These are phyloP conservation scores for Leccinum subtestaceum DNA, from an alignment of 768 basidiomycete genomes.

Conservation along the genomic window DNA sequence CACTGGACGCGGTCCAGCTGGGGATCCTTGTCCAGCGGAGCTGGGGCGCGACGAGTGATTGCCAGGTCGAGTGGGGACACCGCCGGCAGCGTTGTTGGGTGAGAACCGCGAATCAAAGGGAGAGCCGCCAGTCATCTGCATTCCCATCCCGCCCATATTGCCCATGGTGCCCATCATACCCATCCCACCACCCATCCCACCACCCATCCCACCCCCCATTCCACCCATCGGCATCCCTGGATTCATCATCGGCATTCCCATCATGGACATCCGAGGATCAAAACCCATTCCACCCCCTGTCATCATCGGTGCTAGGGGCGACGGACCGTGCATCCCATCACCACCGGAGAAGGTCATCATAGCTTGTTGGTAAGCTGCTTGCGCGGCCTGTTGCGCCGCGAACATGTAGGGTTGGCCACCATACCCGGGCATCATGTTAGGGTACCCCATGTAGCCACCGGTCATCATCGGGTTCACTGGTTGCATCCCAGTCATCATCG, in stretches of 20 bases:
- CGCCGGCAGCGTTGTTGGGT: slow-evolving; percentile 27
- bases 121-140: slow-evolving; percentile 65
- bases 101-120: slow-evolving; percentile 58
- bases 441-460: slow-evolving; percentile 45
- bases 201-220: slow-evolving; percentile 32
- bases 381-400: slow-evolving; percentile 77
- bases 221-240: slow-evolving; percentile 34
- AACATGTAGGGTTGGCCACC: slow-evolving; percentile 77
- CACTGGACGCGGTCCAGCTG: slow-evolving; percentile 36
- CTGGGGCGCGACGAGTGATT: slow-evolving; percentile 45
- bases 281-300: slow-evolving; percentile 53
- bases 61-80: slow-evolving; percentile 28
- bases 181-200: slow-evolving; percentile 24
- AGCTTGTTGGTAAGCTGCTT: slow-evolving; percentile 85
- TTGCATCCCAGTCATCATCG: slow-evolving; percentile 58
- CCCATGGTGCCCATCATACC: slow-evolving; percentile 34
- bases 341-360: slow-evolving; percentile 88
- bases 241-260: slow-evolving; percentile 71
- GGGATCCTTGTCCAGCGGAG: slow-evolving; percentile 56
- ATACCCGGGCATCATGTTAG: slow-evolving; percentile 39
- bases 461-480: slow-evolving; percentile 51
- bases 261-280: slow-evolving; percentile 83
- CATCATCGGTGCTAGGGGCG: slow-evolving; percentile 55
- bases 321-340: slow-evolving; percentile 39
- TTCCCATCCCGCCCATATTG: slow-evolving; percentile 38